Conservation (phyloP, 192 early-diverging fungal genomes). For the Backusella tarrabulga region DNA sequence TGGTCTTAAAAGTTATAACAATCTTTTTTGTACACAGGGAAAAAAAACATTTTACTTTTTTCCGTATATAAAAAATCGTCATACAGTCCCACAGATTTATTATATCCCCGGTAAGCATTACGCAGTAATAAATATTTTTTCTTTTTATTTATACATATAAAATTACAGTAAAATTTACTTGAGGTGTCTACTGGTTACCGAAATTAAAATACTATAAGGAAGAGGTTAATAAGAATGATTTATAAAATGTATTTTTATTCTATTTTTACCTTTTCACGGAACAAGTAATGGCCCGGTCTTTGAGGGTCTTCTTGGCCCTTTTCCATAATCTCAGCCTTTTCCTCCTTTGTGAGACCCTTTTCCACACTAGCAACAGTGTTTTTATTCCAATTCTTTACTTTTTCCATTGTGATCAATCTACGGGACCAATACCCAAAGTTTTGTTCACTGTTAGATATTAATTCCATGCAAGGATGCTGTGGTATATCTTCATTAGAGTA, state of each 20-base stretch:
- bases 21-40: background rate
- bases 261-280: constrained; percentile 36
- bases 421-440: constrained; percentile 92
- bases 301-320: constrained; percentile 17
- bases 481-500: constrained; percentile 81
- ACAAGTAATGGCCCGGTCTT: constrained; percentile 39
- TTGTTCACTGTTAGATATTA: constrained; percentile 93
- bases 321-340: constrained; percentile 15
- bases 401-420: constrained; percentile 95
- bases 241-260: background rate
- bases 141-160: background rate
- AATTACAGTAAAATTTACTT: background rate
- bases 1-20: background rate
- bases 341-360: constrained; percentile 13
- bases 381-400: constrained; percentile 40
- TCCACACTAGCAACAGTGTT: constrained; percentile 8
- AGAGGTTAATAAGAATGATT: background rate
- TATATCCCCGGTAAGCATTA: background rate
- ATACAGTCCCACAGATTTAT: background rate
- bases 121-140: background rate
- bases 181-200: constrained; percentile 7
- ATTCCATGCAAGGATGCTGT: constrained; percentile 70
- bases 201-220: constrained; percentile 22
- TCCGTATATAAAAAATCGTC: background rate
- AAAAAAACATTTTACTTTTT: background rate